Evolutionary conservation across 202 grass and related monocot genomes (phyloP), one percentile per base, ranked within the genome.

Genomic region (Tripidium arundinaceum): DNA sequence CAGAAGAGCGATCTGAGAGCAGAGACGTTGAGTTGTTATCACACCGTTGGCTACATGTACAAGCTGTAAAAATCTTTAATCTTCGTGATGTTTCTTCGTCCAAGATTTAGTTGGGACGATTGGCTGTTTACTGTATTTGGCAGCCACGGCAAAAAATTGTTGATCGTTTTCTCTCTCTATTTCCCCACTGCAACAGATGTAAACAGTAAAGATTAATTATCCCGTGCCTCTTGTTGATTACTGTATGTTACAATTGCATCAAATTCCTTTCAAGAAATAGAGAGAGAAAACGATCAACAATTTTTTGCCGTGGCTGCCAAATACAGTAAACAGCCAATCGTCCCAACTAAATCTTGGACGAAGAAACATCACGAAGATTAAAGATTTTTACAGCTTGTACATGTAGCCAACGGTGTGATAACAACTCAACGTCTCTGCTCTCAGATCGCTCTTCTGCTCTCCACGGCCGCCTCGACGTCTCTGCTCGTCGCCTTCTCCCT

Each of bases 1-100:
- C 3, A 16, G 58, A 62, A 47, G 79, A 41, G 73, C 79, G 68
- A 74, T 61, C 25, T 15, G n/a, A n/a, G n/a, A n/a, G n/a, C n/a
- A n/a, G n/a, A n/a, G n/a, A n/a, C 62, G 11, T 41, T 65, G 8
- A 57, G 21, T 57, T 57, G 3, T 24, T 3, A 55, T 11, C 33
- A 29, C 12, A 29, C 12, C 24, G 22, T 4, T 12, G 64, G 18
- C 64, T 14, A 29, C n/a, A 31, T 72, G 43, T 57, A 34, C 3
- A 25, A 66, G 11, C 36, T 67, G 69, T 70, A 29, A 28, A 65
- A 63, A 5, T 11, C 22, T 26, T 40, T 8, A 15, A 47, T 3
- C 18, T 31, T 49, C 4, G 42, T 16, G 16, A 12, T 66, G 2
- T 26, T 37, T 59, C 46, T 79, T 72, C 25, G 26, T 65, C 45